Conservation (phyloP, 352 stramenopile species). For the Plasmopara muralis region DNA sequence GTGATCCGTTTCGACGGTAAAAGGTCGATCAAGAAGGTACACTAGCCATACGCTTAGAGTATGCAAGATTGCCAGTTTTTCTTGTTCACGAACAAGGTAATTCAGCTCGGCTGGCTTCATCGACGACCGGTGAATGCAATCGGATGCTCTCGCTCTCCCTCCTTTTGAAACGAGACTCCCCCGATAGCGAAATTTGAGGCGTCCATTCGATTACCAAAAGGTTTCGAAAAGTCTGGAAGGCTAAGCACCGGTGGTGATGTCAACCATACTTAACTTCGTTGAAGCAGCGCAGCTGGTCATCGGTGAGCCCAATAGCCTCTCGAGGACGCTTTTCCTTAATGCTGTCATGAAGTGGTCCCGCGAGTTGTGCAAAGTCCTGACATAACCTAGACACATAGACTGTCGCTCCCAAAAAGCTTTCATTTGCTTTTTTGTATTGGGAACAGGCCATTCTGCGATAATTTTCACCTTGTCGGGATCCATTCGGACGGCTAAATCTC, state of each 20-base stretch:
- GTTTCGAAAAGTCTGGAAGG: slow-evolving; percentile 1
- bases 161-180: background rate
- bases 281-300: background rate
- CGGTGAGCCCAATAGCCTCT: background rate
- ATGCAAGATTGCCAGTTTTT: slow-evolving; percentile 12
- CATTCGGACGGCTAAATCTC: slow-evolving; percentile 2
- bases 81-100: background rate
- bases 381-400: background rate
- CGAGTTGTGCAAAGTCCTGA: slow-evolving; percentile 1
- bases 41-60: slow-evolving; percentile 8
- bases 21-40: slow-evolving; percentile 9
- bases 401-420: background rate
- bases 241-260: background rate
- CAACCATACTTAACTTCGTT: background rate
- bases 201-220: slow-evolving; percentile 6
- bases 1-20: background rate
- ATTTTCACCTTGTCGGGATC: slow-evolving; percentile 8
- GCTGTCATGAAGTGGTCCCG: slow-evolving; percentile 2
- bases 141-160: background rate
- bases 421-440: no score
- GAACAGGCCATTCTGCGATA: slow-evolving; percentile 1
- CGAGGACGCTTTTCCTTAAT: slow-evolving; percentile 1
- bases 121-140: background rate
- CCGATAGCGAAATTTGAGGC: slow-evolving; percentile 8
- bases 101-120: background rate